phyloP scores from a whole-genome alignment of 441 rosid genomes.

The Breynia disticha region DNA sequence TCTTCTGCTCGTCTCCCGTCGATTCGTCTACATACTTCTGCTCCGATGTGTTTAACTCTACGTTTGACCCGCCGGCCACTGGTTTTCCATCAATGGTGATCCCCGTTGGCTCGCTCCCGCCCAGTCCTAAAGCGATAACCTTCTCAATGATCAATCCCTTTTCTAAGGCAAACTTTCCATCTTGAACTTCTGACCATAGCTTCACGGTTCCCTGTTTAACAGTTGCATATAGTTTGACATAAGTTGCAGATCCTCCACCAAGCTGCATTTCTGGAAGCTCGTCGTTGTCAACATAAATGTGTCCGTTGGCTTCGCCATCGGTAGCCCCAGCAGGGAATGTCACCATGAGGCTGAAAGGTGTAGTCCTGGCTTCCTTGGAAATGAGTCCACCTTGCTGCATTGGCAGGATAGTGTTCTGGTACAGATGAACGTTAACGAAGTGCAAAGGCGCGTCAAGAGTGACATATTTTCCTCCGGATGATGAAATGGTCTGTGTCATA shows the following conservation, averaged over 20 bases:
- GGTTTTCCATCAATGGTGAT: conserved; percentile 44
- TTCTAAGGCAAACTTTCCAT: conserved; percentile 60
- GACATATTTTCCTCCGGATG: conserved; percentile 42
- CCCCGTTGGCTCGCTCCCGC: conserved; percentile 29
- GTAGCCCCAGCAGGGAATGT: conserved; percentile 64
- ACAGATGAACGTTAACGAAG: conserved; percentile 73
- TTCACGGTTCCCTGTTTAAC: conserved; percentile 47
- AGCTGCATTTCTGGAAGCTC: conserved; percentile 83
- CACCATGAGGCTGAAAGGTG: conserved; percentile 68
- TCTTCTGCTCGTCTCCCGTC: conserved; percentile 18
- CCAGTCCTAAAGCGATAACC: conserved; percentile 41
- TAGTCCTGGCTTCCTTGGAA: conserved; percentile 68
- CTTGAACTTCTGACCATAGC: conserved; percentile 76
- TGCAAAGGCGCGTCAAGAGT: conserved; percentile 72
- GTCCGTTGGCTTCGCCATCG: conserved; percentile 58
- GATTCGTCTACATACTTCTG: conserved; percentile 37
- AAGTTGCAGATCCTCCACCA: conserved; percentile 43
- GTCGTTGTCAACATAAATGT: conserved; percentile 64
- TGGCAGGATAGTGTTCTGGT: conserved; percentile 71
- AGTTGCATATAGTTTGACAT: conserved; percentile 54
- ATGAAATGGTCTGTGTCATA: conserved; percentile 42
- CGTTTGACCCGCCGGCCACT: conserved; percentile 10
- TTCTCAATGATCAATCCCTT: conserved; percentile 70
- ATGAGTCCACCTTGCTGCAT: conserved; percentile 90
- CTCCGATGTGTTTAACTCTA: conserved; percentile 32